These are phyloP conservation scores for Davidsoniella eucalypti DNA, from an alignment of 2,329 filamentous ascomycete species.

Conservation along the genomic window DNA sequence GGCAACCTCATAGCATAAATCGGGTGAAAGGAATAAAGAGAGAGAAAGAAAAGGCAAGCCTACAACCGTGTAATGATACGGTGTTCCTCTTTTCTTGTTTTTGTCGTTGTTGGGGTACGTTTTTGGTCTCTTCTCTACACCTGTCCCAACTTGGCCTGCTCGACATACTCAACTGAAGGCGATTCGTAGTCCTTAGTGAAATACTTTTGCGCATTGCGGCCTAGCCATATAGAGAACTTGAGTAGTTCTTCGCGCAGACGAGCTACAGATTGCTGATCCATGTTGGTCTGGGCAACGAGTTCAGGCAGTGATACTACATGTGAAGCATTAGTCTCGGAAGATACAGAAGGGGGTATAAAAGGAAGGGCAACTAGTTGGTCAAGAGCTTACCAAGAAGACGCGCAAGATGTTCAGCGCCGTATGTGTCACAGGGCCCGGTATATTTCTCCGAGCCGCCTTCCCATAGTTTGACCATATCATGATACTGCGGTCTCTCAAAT, in stretches of 20 bases:
- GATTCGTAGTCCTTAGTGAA: constrained; percentile 65
- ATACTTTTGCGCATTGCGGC: constrained; percentile 58
- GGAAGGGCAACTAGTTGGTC: neutral
- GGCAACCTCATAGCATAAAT: neutral
- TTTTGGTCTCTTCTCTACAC: neutral
- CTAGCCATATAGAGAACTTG: constrained; percentile 75
- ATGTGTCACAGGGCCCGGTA: constrained; percentile 63
- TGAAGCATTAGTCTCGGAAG: neutral
- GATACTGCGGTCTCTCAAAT: constrained; percentile 81
- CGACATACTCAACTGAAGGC: constrained; percentile 53
- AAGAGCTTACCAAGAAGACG: constrained; percentile 61
- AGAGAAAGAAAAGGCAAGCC: neutral
- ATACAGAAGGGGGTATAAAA: neutral
- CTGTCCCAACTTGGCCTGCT: constrained; percentile 34
- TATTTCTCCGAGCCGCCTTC: constrained; percentile 43
- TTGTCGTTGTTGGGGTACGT: neutral
- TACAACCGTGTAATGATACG: neutral
- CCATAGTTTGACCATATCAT: constrained; percentile 57
- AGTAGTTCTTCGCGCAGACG: constrained; percentile 77
- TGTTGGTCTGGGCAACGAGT: constrained; percentile 90
- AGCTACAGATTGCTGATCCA: constrained; percentile 82
- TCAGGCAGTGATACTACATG: constrained; percentile 70
- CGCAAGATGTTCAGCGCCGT: constrained; percentile 82
- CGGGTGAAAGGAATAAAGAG: neutral
- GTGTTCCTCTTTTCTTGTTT: too few species aligned